phyloP scores from a whole-genome alignment of 768 basidiomycete species.

The Trametes cinnabarina region DNA sequence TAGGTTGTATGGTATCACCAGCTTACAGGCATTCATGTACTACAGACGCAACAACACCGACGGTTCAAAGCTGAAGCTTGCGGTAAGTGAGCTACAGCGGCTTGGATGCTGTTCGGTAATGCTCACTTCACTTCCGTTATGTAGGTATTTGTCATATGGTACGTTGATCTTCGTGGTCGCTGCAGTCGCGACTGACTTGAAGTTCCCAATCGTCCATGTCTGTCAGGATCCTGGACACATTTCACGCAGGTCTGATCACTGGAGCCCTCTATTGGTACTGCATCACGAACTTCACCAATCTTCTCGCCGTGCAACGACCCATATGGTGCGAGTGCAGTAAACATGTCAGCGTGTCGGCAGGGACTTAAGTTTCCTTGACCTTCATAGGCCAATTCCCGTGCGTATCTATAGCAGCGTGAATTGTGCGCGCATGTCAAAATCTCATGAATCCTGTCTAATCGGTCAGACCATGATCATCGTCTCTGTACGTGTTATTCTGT shows the following conservation, averaged over 20 bases:
- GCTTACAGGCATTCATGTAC: constrained; percentile 8
- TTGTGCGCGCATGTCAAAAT: neutral
- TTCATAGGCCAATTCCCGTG: neutral
- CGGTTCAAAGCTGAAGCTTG: neutral
- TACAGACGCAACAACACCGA: neutral
- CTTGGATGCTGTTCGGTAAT: no score
- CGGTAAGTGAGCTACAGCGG: neutral
- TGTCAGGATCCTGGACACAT: constrained; percentile 5
- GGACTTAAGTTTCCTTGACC: neutral
- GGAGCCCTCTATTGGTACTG: constrained; percentile 2
- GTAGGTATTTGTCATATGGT: constrained; percentile 5
- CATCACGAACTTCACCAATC: neutral
- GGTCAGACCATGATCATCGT: constrained; percentile 11
- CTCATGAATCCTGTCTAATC: neutral
- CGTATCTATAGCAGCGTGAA: neutral
- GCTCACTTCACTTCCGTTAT: no score
- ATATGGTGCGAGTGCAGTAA: neutral
- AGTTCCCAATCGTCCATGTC: no score
- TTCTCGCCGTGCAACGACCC: neutral
- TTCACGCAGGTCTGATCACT: constrained; percentile 3
- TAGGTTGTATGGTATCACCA: constrained; percentile 10
- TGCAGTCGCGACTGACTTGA: no score
- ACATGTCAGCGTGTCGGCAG: no score
- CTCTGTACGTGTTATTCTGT: neutral
- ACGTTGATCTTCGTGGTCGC: no score